These are phyloP conservation scores for Phyllosticta citriasiana DNA, from an alignment of 2,329 filamentous ascomycete species.

Conservation along the genomic window DNA sequence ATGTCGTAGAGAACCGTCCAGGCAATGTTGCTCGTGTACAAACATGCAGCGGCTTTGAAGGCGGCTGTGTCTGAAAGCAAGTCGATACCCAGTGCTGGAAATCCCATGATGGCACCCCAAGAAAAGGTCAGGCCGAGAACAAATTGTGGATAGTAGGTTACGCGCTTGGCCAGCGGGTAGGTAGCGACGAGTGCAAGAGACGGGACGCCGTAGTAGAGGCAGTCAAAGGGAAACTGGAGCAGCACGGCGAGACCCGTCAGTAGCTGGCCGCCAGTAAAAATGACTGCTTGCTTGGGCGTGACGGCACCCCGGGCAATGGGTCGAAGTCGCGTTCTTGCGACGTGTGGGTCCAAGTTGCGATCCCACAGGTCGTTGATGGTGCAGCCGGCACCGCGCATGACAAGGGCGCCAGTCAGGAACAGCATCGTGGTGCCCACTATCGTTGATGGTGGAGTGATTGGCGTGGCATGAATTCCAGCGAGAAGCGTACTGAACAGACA, in stretches of 20 bases:
- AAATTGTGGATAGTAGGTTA: slow-evolving; percentile 80
- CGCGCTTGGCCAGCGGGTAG: slow-evolving; percentile 76
- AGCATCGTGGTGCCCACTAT: slow-evolving; percentile 55
- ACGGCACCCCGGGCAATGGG: slow-evolving; percentile 74
- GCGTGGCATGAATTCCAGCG: slow-evolving; percentile 58
- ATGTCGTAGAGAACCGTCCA: slow-evolving; percentile 90
- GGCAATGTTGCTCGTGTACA: slow-evolving; percentile 70
- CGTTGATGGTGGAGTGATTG: slow-evolving; percentile 49
- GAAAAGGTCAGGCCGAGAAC: slow-evolving; percentile 78
- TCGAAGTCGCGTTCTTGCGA: slow-evolving; percentile 63
- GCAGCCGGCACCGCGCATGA: slow-evolving; percentile 83
- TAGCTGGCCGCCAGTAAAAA: slow-evolving; percentile 66
- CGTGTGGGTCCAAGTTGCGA: slow-evolving; percentile 72
- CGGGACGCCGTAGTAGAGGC: slow-evolving; percentile 68
- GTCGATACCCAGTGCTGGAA: slow-evolving; percentile 71
- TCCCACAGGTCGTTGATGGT: slow-evolving; percentile 90
- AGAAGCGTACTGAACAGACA: slow-evolving; percentile 77
- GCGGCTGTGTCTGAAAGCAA: slow-evolving; percentile 55
- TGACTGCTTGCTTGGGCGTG: slow-evolving; percentile 58
- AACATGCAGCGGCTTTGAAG: slow-evolving; percentile 52
- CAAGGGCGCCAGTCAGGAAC: slow-evolving; percentile 65
- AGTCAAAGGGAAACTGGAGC: slow-evolving; percentile 63
- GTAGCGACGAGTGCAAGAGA: slow-evolving; percentile 61
- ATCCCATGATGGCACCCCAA: slow-evolving; percentile 83
- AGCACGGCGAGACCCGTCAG: slow-evolving; percentile 63